phyloP scores from a whole-genome alignment of 1,284 basidiomycete species.

The Erythrobasidium hasegawianum region DNA sequence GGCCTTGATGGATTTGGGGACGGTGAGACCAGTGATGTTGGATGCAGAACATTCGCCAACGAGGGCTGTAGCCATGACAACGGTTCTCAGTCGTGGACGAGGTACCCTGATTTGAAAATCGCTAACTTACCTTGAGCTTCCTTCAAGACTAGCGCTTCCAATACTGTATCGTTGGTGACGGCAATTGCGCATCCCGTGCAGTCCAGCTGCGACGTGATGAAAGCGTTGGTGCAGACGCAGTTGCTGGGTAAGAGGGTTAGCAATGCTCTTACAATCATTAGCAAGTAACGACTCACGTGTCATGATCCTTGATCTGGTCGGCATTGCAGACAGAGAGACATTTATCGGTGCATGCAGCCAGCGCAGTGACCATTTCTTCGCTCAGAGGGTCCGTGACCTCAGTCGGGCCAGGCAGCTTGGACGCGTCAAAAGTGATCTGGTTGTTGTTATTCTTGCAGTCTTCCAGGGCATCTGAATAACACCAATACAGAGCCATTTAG shows the following conservation, averaged over 20 bases:
- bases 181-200: conserved; percentile 2
- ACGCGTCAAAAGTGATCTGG: too few relatives aligned
- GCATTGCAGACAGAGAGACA: background rate
- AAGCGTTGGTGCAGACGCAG: background rate
- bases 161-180: background rate
- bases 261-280: too few relatives aligned
- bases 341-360: background rate
- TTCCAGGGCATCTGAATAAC: background rate
- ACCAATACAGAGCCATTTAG: too few relatives aligned
- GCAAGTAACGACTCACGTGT: too few relatives aligned
- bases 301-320: background rate
- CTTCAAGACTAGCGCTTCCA: background rate
- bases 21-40: background rate
- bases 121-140: background rate
- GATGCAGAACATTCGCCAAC: background rate
- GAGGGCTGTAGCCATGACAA: too few relatives aligned
- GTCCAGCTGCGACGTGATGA: background rate
- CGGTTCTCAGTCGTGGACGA: too few relatives aligned
- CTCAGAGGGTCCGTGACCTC: background rate
- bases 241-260: background rate
- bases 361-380: background rate
- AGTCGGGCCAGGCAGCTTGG: too few relatives aligned
- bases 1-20: background rate
- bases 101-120: too few relatives aligned
- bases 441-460: background rate